Evolutionary conservation across 106 monocot genomes (phyloP), one percentile per base, ranked within the genome.

Genomic region (Allium sativum): DNA sequence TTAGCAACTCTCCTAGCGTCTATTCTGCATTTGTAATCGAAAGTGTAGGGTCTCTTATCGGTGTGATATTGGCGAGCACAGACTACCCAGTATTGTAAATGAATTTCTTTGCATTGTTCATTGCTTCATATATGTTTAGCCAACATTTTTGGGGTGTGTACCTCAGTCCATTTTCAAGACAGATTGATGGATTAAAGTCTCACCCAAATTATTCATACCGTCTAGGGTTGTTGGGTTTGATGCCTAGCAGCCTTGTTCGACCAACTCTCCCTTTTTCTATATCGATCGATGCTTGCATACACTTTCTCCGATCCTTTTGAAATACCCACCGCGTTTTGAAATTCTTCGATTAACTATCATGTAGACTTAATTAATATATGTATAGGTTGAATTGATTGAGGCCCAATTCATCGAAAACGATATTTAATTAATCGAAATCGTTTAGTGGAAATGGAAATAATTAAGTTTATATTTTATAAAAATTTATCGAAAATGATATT

Each of bases 11-110:
- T n/a, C 77, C 77, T 15, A 78, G 54, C 2, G 72, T 78, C 12
- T n/a, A 40, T n/a, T 52, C 46, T 3, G 47, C 60, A 3, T 55
- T 62, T 0, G 58, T 42, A 6, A 10, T 52, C 6, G 46, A 56
- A 18, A 46, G n/a, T n/a, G 14, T 16, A 18, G 68, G 44, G 15
- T 74, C 74, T 41, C 75, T 62, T 42, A 79, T 59, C 41, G 74
- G 47, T 3, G 53, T 47, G 46, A 79, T 69, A 61, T 65, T 61
- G 11, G 79, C 42, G 70, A 66, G 70, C n/a, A 79, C 70, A 40
- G 79, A 79, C 79, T 74, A 79, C 17, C 79, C 79, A 0, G 74
- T 55, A 4, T 74, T 56, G 55, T 79, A 79, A 9, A 79, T 62
- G 2, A 79, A 19, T 9, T 62, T 45, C 42, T 21, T 40, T 12